Base-by-base conservation (phyloP, 192 early-diverging fungal genomes). In the Coemansia sp. region DNA sequence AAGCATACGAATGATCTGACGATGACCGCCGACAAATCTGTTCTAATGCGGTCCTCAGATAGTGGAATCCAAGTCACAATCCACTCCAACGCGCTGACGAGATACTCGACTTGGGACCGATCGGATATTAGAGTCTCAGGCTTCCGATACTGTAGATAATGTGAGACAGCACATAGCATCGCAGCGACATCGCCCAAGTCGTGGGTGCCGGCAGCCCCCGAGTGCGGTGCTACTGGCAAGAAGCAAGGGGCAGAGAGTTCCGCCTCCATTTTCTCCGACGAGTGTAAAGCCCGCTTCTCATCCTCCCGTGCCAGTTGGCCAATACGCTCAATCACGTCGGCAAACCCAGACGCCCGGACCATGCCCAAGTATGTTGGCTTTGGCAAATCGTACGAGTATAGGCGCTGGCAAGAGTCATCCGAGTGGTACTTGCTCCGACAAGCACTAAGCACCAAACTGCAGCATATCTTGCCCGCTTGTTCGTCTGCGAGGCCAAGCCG, bases 151-250 rank as follows among this genome's bases (percentile, higher is more conserved):
- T 40, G 28, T 10, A 38, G 33, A 39, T 19, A n/a, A 11, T 3
- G 19, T 19, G 59, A 40, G 35, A 61, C 14, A 9, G 21, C 59
- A 37, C 59, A 61, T 21, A 61, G 6, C 33, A 61, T 39, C n/a
- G 59, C 59, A 40, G 59, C 37, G 16, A 35, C 17, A 1, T 61
- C 59, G 38, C 59, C 59, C 37, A 61, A 23, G 3, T 61, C 59
- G 59, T 40, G 38, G n/a, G 9, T 3, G 59, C 37, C 42, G 38
- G 59, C 59, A 23, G 21, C 2, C n/a, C 9, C 38, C 1, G 59
- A 61, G 39, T 21, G 13, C 37, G 59, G 59, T 14, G 17, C 59
- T 7, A 17, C 55, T 33, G 55, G 55, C 30, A 33, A 19, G 37
- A 40, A 39, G 19, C 35, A 23, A 40, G 35, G 13, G 8, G 21